A percentile compares a stretch with the other conserved stretches of the same genome.
Evolutionary conservation across 2,329 filamentous ascomycete species (phyloP).

Genomic region (Diplodia intermedia): DNA sequence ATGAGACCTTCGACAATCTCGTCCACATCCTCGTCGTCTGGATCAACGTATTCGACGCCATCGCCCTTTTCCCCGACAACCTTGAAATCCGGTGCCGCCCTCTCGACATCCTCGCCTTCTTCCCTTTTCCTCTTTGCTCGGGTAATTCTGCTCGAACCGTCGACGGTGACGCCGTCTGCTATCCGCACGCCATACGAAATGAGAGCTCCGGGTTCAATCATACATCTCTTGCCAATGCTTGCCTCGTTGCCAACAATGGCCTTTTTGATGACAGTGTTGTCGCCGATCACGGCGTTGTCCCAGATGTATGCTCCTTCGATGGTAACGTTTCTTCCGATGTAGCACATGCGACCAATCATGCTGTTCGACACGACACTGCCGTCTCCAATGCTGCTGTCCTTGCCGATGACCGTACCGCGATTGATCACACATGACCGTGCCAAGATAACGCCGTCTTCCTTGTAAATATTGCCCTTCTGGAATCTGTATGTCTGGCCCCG

Average conservation of each 20-base stretch:
- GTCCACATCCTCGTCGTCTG: conserved; percentile 70
- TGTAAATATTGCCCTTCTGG: conserved; percentile 73
- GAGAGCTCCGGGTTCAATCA: conserved; percentile 74
- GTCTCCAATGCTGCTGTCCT: conserved; percentile 76
- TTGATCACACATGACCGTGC: conserved; percentile 74
- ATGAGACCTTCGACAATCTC: conserved; percentile 54
- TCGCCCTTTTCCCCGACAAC: conserved; percentile 66
- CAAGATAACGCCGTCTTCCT: conserved; percentile 78
- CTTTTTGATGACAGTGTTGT: conserved; percentile 72
- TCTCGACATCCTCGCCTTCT: conserved; percentile 48
- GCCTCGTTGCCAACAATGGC: conserved; percentile 79
- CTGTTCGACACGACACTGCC: conserved; percentile 74
- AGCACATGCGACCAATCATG: conserved; percentile 82
- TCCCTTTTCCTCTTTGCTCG: conserved; percentile 55
- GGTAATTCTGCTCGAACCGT: conserved; percentile 54
- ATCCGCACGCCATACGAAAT: conserved; percentile 81
- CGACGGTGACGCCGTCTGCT: conserved; percentile 63
- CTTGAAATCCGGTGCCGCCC: conserved; percentile 53
- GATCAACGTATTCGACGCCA: conserved; percentile 65
- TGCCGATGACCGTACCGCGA: conserved; percentile 76
- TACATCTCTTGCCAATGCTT: conserved; percentile 73
- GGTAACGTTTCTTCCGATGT: conserved; percentile 82
- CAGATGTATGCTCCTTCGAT: conserved; percentile 85
- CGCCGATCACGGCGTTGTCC: conserved; percentile 80
- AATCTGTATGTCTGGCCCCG: conserved; percentile 77